A percentile compares a stretch with the other conserved stretches of the same genome.
Evolutionary conservation across 345 rosid species (phyloP).

Genomic region (Aethionema arabicum): DNA sequence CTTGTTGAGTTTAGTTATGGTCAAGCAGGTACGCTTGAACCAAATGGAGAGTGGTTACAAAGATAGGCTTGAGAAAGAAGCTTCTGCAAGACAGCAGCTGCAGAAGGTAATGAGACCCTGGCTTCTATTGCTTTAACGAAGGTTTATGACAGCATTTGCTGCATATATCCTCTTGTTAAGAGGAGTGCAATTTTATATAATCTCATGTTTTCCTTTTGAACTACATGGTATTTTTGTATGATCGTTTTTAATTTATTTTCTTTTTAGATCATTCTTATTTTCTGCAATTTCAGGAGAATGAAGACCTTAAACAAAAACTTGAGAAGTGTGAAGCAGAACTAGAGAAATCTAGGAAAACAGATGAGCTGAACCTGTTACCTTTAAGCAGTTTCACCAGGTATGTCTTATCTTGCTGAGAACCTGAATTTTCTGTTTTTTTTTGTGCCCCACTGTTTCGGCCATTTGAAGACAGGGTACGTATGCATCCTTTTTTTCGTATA

Average conservation of each 20-base stretch:
- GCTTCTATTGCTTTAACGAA: constrained; percentile 4
- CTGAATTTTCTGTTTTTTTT: background rate
- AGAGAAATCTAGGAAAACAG: constrained; percentile 65
- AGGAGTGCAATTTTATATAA: background rate
- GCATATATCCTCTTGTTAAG: background rate
- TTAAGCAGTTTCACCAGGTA: constrained; percentile 62
- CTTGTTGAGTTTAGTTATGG: constrained; percentile 22
- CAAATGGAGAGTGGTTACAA: constrained; percentile 76
- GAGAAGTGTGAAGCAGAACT: constrained; percentile 78
- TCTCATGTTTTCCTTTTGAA: constrained; percentile 18
- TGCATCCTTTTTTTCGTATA: constrained; percentile 1
- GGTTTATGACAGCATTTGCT: constrained; percentile 3
- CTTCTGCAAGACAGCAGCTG: constrained; percentile 50
- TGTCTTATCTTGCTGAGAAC: constrained; percentile 21
- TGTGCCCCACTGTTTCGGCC: constrained; percentile 1
- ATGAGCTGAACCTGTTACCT: constrained; percentile 71
- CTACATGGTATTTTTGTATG: constrained; percentile 9
- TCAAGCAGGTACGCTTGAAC: constrained; percentile 56
- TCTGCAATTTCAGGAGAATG: constrained; percentile 54
- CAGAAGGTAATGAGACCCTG: constrained; percentile 60
- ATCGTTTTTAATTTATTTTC: background rate
- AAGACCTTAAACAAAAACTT: constrained; percentile 62
- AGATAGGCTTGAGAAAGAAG: constrained; percentile 78
- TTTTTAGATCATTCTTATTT: constrained; percentile 17
- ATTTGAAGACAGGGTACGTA: background rate